Conservation (phyloP, 2,329 filamentous ascomycete species). For the Fusarium ramigenum region DNA sequence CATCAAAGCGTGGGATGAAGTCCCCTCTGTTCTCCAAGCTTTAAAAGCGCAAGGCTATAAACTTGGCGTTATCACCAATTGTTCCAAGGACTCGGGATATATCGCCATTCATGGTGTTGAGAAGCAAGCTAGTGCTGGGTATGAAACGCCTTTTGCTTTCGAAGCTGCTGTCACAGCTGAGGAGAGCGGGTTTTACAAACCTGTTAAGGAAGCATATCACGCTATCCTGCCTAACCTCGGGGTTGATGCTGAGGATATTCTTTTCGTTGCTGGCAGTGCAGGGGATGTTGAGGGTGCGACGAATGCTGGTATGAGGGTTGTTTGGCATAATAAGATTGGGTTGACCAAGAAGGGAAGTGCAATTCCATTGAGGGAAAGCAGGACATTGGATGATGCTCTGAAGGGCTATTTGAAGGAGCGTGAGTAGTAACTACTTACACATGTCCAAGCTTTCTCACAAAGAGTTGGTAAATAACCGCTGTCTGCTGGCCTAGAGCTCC, state of each 20-base stretch:
- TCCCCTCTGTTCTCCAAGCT: constrained; percentile 19
- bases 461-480: neutral
- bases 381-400: neutral
- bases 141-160: constrained; percentile 37
- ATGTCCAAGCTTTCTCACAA: fast-evolving
- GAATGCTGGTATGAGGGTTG: constrained; percentile 50
- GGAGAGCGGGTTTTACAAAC: constrained; percentile 53
- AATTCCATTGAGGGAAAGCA: constrained; percentile 2
- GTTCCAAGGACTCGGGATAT: constrained; percentile 46
- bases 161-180: constrained; percentile 51
- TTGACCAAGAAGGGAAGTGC: constrained; percentile 41
- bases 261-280: constrained; percentile 53
- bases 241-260: constrained; percentile 39
- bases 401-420: neutral
- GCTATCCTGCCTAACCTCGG: constrained; percentile 43
- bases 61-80: constrained; percentile 52
- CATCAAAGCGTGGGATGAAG: constrained; percentile 42
- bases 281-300: constrained; percentile 52
- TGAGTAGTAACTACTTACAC: neutral
- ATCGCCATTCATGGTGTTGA: constrained; percentile 26
- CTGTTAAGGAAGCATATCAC: constrained; percentile 46
- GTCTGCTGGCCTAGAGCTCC: too few species aligned
- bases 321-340: constrained; percentile 51
- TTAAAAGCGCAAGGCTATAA: constrained; percentile 43
- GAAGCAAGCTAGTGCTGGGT: constrained; percentile 2